A percentile compares a stretch with the other conserved stretches of the same genome.
Conservation (phyloP, 192 early-diverging fungal genomes). For the Mortierella antarctica region DNA sequence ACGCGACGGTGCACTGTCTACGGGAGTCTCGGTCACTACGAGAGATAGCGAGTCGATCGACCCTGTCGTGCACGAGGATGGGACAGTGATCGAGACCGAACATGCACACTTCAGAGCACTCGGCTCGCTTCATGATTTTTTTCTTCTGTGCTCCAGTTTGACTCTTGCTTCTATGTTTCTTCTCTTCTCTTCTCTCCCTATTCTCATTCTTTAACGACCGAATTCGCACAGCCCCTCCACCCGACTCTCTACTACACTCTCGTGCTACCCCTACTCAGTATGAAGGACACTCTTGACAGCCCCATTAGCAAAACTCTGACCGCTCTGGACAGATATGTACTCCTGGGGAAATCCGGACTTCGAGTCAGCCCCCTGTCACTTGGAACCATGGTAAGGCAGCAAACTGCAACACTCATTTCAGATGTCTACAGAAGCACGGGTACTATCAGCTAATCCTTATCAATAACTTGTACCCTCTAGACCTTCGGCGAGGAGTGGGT, state of each 20-base stretch:
- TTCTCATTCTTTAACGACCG: not conserved
- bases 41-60: not conserved
- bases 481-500: conserved; percentile 56
- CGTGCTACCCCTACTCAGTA: not conserved
- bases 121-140: conserved; percentile 13
- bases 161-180: not conserved
- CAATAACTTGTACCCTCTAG: not conserved
- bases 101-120: not conserved
- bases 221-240: not conserved
- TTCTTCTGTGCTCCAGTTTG: not conserved
- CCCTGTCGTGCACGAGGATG: too few species aligned
- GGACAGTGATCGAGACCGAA: not conserved
- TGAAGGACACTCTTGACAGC: conserved; percentile 41
- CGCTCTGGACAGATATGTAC: conserved; percentile 49
- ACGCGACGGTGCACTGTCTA: too few species aligned
- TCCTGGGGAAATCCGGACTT: conserved; percentile 48
- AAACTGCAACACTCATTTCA: not conserved
- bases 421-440: not conserved
- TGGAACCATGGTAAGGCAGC: conserved; percentile 45
- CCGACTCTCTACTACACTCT: not conserved
- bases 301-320: conserved; percentile 35
- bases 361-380: conserved; percentile 54
- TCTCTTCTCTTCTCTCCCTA: not conserved
- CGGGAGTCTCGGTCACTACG: too few species aligned
- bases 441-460: not conserved